Evolutionary conservation across 2,329 filamentous ascomycete genomes (phyloP).

Genomic region (Davidsoniella australis): DNA sequence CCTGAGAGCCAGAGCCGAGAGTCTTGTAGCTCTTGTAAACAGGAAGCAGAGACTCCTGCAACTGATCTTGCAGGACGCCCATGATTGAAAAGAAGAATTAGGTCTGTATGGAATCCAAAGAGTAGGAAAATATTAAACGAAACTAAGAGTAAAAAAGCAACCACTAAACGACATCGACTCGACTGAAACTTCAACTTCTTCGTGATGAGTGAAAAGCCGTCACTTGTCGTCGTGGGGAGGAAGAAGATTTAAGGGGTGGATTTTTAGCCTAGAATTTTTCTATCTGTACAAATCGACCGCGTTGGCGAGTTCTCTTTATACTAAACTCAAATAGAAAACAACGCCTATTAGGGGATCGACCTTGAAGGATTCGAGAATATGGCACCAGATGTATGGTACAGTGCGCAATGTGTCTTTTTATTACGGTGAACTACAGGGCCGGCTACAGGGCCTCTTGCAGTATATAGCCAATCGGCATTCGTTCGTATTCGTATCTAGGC

Average conservation of each 20-base stretch:
- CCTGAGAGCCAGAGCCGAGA: conserved; percentile 31
- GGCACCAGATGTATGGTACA: neutral
- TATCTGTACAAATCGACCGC: neutral
- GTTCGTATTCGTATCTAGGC: conserved; percentile 13
- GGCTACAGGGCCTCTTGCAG: neutral
- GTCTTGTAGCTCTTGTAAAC: conserved; percentile 32
- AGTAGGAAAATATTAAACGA: neutral
- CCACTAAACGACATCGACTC: neutral
- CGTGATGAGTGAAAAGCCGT: conserved; percentile 7
- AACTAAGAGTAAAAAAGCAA: neutral
- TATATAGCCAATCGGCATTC: conserved; percentile 1
- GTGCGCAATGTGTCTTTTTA: neutral
- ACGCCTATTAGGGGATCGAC: neutral
- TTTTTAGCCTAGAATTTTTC: conserved; percentile 1
- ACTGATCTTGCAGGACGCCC: conserved; percentile 37
- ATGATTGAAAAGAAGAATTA: conserved; percentile 21
- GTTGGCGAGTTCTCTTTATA: conserved; percentile 3
- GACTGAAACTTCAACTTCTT: neutral
- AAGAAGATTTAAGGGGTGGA: neutral
- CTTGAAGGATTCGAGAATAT: conserved; percentile 3
- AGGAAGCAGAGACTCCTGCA: conserved; percentile 22
- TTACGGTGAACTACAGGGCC: neutral
- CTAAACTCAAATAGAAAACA: neutral
- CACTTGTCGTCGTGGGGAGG: conserved; percentile 2
- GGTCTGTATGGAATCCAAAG: neutral